Base-by-base conservation (phyloP, 1,284 basidiomycete genomes). In the Vanrija humicola region DNA sequence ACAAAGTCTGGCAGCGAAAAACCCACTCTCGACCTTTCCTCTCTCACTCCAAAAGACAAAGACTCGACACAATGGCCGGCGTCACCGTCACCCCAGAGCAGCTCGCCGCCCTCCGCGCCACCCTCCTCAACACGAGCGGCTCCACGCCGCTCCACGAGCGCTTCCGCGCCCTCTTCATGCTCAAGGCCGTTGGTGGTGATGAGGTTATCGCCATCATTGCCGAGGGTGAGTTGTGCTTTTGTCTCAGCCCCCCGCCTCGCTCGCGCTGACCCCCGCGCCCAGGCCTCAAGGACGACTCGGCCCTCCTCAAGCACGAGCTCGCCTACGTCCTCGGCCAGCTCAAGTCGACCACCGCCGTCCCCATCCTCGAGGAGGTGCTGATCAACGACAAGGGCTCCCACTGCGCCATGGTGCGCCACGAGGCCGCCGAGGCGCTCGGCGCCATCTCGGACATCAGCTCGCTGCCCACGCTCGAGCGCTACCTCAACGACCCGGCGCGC, bases 341-440 rank as follows among this genome's bases (percentile, higher is more conserved):
- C 71, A 86, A 86, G 64, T 83, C 83, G 46, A 69, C 77, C 0
- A 80, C 81, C 10, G 96, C 95, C 0, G 79, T 98, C 15, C 86
- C 90, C 3, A 82, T 84, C 15, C 83, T 99, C 4, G 87, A 89
- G 73, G 74, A 79, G 3, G 88, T 96, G 6, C 81, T 99, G 29
- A 79, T 82, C 56, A 92, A 98, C 77, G 55, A 61, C 2, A 54
- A 63, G 10, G 67, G 65, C 9, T 29, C 61, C 50, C 75, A 77
- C 56, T 75, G 75, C 56, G 87, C 91, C 1, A 99, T 99, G 96
- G 96, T 98, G 55, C 82, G 95, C 53, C 95, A 99, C 79, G 95
- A 99, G 88, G 94, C 96, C 23, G 96, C 96, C 18, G 96, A 99
- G 79, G 95, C 96, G 3, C 88, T 99, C 81, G 96, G 95, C 43